phyloP scores from a whole-genome alignment of 345 rosid genomes.

The Rubroshorea leprosula region DNA sequence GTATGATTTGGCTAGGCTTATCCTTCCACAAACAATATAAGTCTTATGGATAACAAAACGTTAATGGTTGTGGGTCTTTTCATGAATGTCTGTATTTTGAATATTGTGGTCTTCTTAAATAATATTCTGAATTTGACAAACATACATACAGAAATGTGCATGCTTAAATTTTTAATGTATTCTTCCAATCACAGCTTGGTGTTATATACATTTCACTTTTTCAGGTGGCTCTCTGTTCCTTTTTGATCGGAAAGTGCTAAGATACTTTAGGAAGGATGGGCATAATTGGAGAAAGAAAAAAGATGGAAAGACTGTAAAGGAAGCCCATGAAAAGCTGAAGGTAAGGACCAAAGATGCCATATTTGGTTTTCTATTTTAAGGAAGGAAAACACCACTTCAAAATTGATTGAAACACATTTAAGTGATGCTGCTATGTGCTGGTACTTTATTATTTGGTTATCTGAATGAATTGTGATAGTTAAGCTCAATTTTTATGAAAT shows the following conservation, averaged over 20 bases:
- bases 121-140: too few relatives aligned
- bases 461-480: background rate
- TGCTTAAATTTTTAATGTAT: background rate
- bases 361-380: conserved; percentile 7
- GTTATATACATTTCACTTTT: conserved; percentile 10
- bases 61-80: background rate
- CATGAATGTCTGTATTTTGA: too few relatives aligned
- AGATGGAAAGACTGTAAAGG: conserved; percentile 90
- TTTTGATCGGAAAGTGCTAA: conserved; percentile 77
- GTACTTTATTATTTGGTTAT: background rate
- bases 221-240: conserved; percentile 88
- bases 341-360: conserved; percentile 26
- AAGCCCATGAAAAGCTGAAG: conserved; percentile 96
- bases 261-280: conserved; percentile 95
- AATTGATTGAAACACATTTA: background rate
- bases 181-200: conserved; percentile 3
- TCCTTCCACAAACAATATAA: too few relatives aligned
- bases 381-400: background rate
- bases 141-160: too few relatives aligned
- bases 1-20: too few relatives aligned
- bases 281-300: conserved; percentile 94
- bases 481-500: conserved; percentile 1
- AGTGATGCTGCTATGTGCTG: background rate
- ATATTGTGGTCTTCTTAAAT: too few relatives aligned
- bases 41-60: background rate